Percentiles rank a stretch among this genome's conserved stretches.
Evolutionary conservation across 1,284 basidiomycete genomes (phyloP).

Genomic region (Apiotrichum laibachii): DNA sequence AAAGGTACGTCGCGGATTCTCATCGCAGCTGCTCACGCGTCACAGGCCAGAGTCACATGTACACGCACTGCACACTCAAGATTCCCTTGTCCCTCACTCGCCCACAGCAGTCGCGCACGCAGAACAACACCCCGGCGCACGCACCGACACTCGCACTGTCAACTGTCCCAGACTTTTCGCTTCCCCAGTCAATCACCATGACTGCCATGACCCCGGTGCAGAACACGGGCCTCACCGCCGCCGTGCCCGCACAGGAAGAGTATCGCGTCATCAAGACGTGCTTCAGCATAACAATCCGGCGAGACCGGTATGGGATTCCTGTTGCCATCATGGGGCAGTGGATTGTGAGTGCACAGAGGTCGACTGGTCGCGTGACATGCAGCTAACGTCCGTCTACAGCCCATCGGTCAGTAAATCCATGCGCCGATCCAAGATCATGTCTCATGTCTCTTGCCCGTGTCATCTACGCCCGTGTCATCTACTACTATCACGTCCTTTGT

Average conservation of each 20-base stretch:
- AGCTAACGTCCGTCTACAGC: constrained; percentile 5
- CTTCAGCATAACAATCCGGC: constrained; percentile 89
- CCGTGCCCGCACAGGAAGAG: constrained; percentile 52
- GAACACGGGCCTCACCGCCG: constrained; percentile 15
- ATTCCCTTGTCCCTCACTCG: constrained; percentile 57
- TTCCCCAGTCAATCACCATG: constrained; percentile 23
- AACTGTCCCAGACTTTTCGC: constrained; percentile 24
- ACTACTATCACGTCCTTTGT: not conserved
- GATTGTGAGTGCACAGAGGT: constrained; percentile 34
- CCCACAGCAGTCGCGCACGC: constrained; percentile 22
- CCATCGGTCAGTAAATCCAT: constrained; percentile 3
- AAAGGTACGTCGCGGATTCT: constrained; percentile 47
- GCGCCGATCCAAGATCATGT: not conserved
- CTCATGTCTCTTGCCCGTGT: no score
- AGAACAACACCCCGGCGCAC: constrained; percentile 25
- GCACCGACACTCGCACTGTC: constrained; percentile 10
- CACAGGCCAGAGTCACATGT: constrained; percentile 61
- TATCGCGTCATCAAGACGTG: constrained; percentile 79
- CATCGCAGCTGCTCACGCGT: constrained; percentile 1
- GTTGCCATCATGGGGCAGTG: constrained; percentile 74
- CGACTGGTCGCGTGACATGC: not conserved
- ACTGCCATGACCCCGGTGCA: not conserved
- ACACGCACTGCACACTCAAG: constrained; percentile 87
- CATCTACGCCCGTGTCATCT: no score
- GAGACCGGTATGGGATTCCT: constrained; percentile 78